Base-by-base conservation (phyloP, 2,329 filamentous ascomycete genomes). In the Venturia pyrina region DNA sequence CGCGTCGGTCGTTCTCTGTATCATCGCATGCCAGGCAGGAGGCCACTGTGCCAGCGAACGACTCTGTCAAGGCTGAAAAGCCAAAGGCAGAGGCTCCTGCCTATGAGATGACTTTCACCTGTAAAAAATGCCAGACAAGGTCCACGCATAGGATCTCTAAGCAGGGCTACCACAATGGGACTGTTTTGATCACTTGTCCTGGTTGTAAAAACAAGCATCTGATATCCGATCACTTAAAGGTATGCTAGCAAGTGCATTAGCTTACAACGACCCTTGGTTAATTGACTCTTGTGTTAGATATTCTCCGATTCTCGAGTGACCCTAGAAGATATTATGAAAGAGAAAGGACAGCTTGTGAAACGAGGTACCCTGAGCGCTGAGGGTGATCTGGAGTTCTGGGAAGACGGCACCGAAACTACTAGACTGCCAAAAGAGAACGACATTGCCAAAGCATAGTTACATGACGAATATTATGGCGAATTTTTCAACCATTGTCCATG, bases 341-440 rank as follows among this genome's bases (percentile, higher is more conserved):
- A 91, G 69, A 89, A 89, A 73, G 93, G 93, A 5, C 83, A 87
- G 69, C 77, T 90, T 1, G 83, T 93, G 67, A 90, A 88, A 80
- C 85, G 85, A 68, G 89, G 90, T 21, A 85, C 83, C 37, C 73
- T 93, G 41, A 86, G 89, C 63, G 85, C 87, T 69, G 87, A 93
- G 70, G 91, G 91, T n/a, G 90, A 96, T 74, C 79, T 97, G 61
- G 93, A 98, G 75, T 95, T 97, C 70, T 96, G 92, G 89, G 88
- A 90, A 15, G 53, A 57, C 21, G 63, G 63, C 32, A 59, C 48
- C 4, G 63, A 57, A 41, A 50, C 53, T 15, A 57, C 37, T 19
- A 28, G 63, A 32, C 24, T 24, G 43, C 60, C 40, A n/a, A 37
- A 59, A 59, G 28, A 37, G 53, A 32, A 59, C 53, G 53, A 19